phyloP scores from a whole-genome alignment of 2,329 filamentous ascomycete genomes.

The Pseudopithomyces maydicus region DNA sequence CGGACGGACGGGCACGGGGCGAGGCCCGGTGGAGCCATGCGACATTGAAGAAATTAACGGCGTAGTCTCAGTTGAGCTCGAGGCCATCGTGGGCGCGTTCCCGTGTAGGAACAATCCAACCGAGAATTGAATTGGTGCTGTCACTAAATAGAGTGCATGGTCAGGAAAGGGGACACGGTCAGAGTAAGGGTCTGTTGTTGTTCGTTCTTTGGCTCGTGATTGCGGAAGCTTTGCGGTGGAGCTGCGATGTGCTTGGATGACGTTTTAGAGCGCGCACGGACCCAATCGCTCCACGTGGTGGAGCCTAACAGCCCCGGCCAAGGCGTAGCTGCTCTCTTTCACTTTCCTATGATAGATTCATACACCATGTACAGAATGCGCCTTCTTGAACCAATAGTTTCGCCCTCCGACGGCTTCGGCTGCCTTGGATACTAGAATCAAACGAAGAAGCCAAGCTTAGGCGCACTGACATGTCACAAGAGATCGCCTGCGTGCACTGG shows the following conservation, averaged over 20 bases:
- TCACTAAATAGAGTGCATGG: background rate
- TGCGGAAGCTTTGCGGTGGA: background rate
- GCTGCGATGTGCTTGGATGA: background rate
- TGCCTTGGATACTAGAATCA: too few species aligned
- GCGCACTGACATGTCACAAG: too few species aligned
- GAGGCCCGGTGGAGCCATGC: constrained; percentile 21
- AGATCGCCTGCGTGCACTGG: too few species aligned
- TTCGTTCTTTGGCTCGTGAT: background rate
- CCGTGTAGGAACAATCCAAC: too few species aligned
- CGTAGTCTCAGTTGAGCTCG: constrained; percentile 43
- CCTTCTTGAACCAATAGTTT: too few species aligned
- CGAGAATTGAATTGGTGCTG: background rate
- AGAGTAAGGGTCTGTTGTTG: background rate
- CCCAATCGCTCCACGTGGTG: background rate
- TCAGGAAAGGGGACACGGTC: background rate
- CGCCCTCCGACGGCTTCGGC: too few species aligned
- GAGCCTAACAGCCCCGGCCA: background rate
- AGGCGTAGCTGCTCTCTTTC: background rate
- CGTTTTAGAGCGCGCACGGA: background rate
- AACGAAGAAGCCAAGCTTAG: too few species aligned
- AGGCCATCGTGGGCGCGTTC: constrained; percentile 32
- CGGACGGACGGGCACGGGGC: constrained; percentile 42
- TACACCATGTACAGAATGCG: too few species aligned
- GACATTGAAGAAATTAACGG: constrained; percentile 45
- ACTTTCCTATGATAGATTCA: too few species aligned